Percentiles rank a stretch among this genome's conserved stretches.
These are phyloP conservation scores for Trichosporon faecale DNA, from an alignment of 1,284 basidiomycete genomes.

Conservation along the genomic window DNA sequence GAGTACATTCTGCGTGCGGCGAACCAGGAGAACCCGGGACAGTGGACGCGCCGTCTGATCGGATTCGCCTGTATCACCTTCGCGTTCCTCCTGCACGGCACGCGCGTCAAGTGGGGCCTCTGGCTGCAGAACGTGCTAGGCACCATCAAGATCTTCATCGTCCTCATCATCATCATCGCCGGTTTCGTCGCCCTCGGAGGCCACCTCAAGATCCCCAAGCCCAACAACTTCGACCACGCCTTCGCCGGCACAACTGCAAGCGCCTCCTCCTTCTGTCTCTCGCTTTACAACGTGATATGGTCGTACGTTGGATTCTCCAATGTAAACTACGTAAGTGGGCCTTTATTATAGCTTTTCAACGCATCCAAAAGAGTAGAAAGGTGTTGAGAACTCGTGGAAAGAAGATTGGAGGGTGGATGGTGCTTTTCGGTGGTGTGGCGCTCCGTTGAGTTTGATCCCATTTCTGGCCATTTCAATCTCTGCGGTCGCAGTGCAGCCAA, in stretches of 20 bases:
- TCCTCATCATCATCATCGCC: conserved; percentile 50
- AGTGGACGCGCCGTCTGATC: conserved; percentile 20
- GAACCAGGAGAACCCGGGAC: conserved; percentile 18
- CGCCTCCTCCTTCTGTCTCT: conserved; percentile 17
- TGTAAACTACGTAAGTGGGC: conserved; percentile 38
- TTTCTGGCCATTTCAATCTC: too few relatives aligned
- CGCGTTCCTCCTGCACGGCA: conserved; percentile 31
- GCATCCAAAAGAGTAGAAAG: too few relatives aligned
- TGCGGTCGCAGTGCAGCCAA: too few relatives aligned
- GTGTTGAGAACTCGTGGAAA: too few relatives aligned
- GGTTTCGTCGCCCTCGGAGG: conserved; percentile 58
- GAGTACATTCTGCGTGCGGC: conserved; percentile 23
- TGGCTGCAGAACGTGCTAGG: conserved; percentile 19
- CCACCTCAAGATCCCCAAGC: conserved; percentile 54
- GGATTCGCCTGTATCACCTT: conserved; percentile 20
- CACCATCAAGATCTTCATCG: conserved; percentile 13
- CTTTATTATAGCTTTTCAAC: too few relatives aligned
- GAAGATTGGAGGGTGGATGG: too few relatives aligned
- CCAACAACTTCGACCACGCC: conserved; percentile 57
- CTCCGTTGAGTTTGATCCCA: too few relatives aligned
- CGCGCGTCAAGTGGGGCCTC: conserved; percentile 14
- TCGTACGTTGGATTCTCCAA: conserved; percentile 53
- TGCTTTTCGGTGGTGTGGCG: not conserved
- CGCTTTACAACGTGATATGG: conserved; percentile 53
- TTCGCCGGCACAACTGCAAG: conserved; percentile 54